Evolutionary conservation across 106 monocot species (phyloP).

Genomic region (Platanthera guangdongensis): DNA sequence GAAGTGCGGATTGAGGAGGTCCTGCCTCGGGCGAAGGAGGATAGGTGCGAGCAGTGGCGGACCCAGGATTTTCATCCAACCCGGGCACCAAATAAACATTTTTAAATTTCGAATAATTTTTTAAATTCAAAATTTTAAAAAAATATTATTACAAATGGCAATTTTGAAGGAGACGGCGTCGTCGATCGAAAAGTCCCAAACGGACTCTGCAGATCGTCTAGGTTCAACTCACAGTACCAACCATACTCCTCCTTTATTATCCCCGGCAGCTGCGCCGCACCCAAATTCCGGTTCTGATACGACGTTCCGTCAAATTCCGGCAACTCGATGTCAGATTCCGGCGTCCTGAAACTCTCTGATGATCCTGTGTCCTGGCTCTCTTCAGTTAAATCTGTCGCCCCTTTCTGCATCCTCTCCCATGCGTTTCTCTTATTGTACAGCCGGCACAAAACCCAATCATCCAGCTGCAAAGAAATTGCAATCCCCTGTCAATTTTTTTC

Average conservation of each 20-base stretch:
- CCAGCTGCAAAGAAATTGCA: slow-evolving; percentile 17
- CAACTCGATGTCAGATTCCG: slow-evolving; percentile 34
- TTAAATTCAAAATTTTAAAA: too few species aligned
- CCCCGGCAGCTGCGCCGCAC: background rate
- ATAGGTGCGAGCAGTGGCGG: too few species aligned
- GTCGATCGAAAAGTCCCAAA: background rate
- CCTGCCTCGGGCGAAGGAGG: too few species aligned
- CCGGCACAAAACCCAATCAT: slow-evolving; percentile 36
- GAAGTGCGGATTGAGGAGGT: too few species aligned
- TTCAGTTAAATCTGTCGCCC: slow-evolving; percentile 4
- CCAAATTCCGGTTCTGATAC: background rate
- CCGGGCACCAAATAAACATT: too few species aligned
- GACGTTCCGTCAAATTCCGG: background rate
- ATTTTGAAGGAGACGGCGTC: too few species aligned
- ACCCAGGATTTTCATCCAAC: too few species aligned
- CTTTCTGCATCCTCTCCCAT: slow-evolving; percentile 15
- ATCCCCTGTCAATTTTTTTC: background rate
- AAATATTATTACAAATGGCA: too few species aligned
- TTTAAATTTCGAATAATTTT: too few species aligned
- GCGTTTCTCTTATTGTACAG: slow-evolving; percentile 43
- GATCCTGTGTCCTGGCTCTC: slow-evolving; percentile 9
- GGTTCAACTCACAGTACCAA: slow-evolving; percentile 7
- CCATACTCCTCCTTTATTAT: background rate
- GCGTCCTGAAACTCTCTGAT: slow-evolving; percentile 22
- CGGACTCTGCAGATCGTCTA: slow-evolving; percentile 7